Percentiles rank a stretch among this genome's conserved stretches.
These are phyloP conservation scores for Candida endomychidarum DNA, from an alignment of 805 yeast species.

Conservation along the genomic window DNA sequence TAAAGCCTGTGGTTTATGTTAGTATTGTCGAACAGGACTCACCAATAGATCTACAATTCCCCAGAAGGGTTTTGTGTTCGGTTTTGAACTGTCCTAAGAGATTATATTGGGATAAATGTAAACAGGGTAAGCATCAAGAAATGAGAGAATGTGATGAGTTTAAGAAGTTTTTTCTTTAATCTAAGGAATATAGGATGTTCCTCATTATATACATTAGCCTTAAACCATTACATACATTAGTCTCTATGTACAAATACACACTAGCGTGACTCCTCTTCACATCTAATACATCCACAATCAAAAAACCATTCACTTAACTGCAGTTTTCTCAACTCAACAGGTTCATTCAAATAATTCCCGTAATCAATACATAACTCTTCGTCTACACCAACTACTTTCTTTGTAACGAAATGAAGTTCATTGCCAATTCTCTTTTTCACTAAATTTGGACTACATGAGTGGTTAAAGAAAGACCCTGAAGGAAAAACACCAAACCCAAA, in stretches of 20 bases:
- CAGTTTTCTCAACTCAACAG: conserved; percentile 39
- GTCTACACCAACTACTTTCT: conserved; percentile 36
- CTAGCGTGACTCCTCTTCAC: conserved; percentile 27
- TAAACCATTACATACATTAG: no score
- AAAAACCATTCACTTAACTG: conserved; percentile 59
- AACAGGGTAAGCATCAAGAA: conserved; percentile 64
- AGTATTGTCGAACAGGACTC: conserved; percentile 27
- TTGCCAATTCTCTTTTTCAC: conserved; percentile 42
- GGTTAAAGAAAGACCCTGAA: conserved; percentile 66
- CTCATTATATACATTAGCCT: not conserved
- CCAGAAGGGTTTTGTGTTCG: conserved; percentile 73
- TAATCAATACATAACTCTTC: conserved; percentile 62
- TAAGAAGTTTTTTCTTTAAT: conserved; percentile 48
- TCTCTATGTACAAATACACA: no score
- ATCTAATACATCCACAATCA: conserved; percentile 51
- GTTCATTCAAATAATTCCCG: conserved; percentile 49
- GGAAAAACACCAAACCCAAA: conserved; percentile 63
- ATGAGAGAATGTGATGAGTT: conserved; percentile 60
- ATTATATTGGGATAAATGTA: conserved; percentile 75
- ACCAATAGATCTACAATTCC: conserved; percentile 75
- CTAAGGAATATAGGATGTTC: no score
- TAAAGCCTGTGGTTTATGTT: conserved; percentile 18
- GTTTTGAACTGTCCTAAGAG: conserved; percentile 60
- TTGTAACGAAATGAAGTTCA: conserved; percentile 43
- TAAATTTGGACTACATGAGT: conserved; percentile 61